A percentile compares a stretch with the other conserved stretches of the same genome.
Evolutionary conservation across 345 rosid species (phyloP).

Genomic region (Gossypium anomalum): DNA sequence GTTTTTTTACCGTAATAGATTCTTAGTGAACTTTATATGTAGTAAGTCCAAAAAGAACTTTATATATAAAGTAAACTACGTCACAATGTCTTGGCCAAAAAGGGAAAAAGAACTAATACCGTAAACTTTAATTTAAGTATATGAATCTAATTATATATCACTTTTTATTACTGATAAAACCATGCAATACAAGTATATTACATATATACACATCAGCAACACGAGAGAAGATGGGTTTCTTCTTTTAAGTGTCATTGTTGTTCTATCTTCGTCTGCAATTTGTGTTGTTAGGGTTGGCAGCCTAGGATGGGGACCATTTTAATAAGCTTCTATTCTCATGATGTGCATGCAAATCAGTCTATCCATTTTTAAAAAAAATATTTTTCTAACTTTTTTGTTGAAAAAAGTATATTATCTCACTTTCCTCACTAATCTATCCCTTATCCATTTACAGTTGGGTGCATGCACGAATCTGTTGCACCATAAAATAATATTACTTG

Average conservation of each 20-base stretch:
- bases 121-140: too few species aligned
- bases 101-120: background rate
- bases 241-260: background rate
- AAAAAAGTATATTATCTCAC: background rate
- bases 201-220: too few species aligned
- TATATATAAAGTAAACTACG: background rate
- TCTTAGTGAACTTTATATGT: too few species aligned
- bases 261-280: background rate
- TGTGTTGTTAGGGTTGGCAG: background rate
- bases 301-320: slow-evolving; percentile 1
- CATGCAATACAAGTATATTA: too few species aligned
- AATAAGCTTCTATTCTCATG: background rate
- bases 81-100: background rate
- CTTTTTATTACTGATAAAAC: too few species aligned
- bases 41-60: too few species aligned
- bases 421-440: background rate
- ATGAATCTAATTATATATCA: too few species aligned
- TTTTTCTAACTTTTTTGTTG: background rate
- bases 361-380: background rate
- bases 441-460: background rate
- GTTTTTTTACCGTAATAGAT: too few species aligned
- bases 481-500: background rate
- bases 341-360: slow-evolving; percentile 2
- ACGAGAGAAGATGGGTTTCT: background rate
- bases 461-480: background rate